Evolutionary conservation across 2,329 filamentous ascomycete genomes (phyloP).

Genomic region (Aureobasidium sp.): DNA sequence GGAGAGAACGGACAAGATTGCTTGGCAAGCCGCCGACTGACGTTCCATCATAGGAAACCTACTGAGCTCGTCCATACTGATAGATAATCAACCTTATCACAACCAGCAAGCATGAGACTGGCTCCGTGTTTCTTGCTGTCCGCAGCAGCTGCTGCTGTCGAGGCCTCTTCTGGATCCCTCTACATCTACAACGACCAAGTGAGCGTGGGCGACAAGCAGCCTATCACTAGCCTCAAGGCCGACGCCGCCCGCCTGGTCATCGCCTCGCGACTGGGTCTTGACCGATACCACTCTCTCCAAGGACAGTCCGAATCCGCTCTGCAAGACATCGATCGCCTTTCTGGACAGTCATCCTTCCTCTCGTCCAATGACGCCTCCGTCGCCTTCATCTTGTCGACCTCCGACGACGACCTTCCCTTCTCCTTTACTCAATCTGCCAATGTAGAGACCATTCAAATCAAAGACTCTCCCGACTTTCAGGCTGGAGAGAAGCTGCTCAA

Average conservation of each 20-base stretch:
- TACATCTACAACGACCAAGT: slow-evolving; percentile 31
- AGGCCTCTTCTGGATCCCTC: slow-evolving; percentile 29
- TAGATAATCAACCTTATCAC: not conserved
- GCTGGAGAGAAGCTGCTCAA: slow-evolving; percentile 24
- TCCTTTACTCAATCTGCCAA: not conserved
- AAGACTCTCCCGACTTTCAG: slow-evolving; percentile 19
- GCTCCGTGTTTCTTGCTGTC: slow-evolving; percentile 34
- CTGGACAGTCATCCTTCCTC: slow-evolving; percentile 37
- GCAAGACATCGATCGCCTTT: slow-evolving; percentile 41
- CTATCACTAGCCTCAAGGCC: slow-evolving; percentile 39
- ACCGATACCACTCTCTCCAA: slow-evolving; percentile 41
- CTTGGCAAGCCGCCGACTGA: slow-evolving; percentile 5
- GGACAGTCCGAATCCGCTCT: slow-evolving; percentile 36
- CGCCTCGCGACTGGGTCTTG: slow-evolving; percentile 45
- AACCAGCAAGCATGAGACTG: slow-evolving; percentile 38
- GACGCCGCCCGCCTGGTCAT: slow-evolving; percentile 44
- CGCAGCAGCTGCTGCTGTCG: slow-evolving; percentile 31
- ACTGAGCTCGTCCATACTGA: not conserved
- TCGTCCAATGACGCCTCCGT: slow-evolving; percentile 19
- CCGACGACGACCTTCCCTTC: not conserved
- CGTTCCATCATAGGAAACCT: slow-evolving; percentile 1
- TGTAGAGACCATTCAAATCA: not conserved
- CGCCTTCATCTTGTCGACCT: slow-evolving; percentile 22
- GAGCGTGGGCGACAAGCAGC: slow-evolving; percentile 16
- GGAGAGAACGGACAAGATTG: not conserved